phyloP scores from a whole-genome alignment of 257 asterid genomes.

The Solanum virginianum region DNA sequence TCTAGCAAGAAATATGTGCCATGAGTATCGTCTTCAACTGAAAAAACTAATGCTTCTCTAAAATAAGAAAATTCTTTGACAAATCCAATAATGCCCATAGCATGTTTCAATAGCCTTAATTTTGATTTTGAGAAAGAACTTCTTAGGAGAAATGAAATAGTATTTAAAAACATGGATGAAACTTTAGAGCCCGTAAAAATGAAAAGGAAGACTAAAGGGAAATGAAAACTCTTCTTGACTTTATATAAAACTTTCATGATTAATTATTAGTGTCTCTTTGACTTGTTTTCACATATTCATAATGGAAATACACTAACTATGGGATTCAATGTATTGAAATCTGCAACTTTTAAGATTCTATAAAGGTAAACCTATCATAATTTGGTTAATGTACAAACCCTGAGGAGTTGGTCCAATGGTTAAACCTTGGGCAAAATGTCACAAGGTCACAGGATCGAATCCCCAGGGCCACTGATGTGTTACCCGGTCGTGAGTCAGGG shows the following conservation, averaged over 20 bases:
- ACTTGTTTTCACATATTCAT: not conserved
- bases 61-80: not conserved
- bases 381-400: no score
- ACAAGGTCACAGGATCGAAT: no score
- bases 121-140: not conserved
- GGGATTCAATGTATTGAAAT: not conserved
- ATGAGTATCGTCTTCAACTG: not conserved
- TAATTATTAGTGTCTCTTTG: not conserved
- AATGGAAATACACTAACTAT: not conserved
- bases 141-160: not conserved
- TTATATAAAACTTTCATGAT: no score
- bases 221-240: not conserved
- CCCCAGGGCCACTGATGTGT: no score
- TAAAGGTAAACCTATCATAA: no score
- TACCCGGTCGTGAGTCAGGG: no score
- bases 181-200: not conserved
- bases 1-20: not conserved
- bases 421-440: no score
- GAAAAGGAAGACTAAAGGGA: no score
- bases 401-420: no score
- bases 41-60: not conserved
- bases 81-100: not conserved
- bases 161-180: not conserved
- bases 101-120: not conserved
- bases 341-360: not conserved